Percentiles rank a stretch among this genome's conserved stretches.
phyloP scores from a whole-genome alignment of 2,329 filamentous ascomycete species.

The Sporothrix inflata region DNA sequence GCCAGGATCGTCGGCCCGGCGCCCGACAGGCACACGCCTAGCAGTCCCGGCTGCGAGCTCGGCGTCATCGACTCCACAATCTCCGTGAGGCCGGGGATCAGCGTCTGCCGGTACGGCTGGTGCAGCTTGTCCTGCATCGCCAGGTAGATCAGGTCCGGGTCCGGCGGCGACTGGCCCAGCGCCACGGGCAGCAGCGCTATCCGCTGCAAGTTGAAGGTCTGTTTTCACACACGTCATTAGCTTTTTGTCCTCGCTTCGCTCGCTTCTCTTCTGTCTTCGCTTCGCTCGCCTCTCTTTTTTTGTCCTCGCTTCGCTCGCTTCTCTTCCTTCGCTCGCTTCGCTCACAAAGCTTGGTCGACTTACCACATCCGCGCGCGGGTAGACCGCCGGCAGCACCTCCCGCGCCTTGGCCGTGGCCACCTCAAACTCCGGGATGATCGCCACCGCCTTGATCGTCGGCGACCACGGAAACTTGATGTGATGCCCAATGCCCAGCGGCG shows the following conservation, averaged over 20 bases:
- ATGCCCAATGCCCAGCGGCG: constrained; percentile 90
- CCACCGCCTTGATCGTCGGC: constrained; percentile 92
- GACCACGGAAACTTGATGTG: constrained; percentile 96
- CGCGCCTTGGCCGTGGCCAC: constrained; percentile 92
- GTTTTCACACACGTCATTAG: background rate
- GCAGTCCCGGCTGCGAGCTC: constrained; percentile 79
- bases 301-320: background rate
- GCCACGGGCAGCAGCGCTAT: constrained; percentile 89
- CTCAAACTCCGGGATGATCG: constrained; percentile 94
- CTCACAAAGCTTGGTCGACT: constrained; percentile 40
- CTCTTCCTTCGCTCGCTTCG: background rate
- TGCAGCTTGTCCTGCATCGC: constrained; percentile 99
- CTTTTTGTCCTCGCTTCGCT: background rate
- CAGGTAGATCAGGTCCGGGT: constrained; percentile 91
- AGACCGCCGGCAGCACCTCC: constrained; percentile 78
- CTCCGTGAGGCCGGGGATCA: constrained; percentile 89
- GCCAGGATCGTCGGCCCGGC: constrained; percentile 95
- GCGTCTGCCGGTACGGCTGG: constrained; percentile 88
- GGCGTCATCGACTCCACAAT: constrained; percentile 92
- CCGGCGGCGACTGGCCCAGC: constrained; percentile 84
- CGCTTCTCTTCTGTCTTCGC: background rate
- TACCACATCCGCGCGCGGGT: constrained; percentile 82
- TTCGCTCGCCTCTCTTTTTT: background rate
- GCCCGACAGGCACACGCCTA: constrained; percentile 93
- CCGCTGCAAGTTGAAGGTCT: constrained; percentile 90